A percentile compares a stretch with the other conserved stretches of the same genome.
phyloP scores from a whole-genome alignment of 164 flowering plant genomes.

The Liriodendron chinense region DNA sequence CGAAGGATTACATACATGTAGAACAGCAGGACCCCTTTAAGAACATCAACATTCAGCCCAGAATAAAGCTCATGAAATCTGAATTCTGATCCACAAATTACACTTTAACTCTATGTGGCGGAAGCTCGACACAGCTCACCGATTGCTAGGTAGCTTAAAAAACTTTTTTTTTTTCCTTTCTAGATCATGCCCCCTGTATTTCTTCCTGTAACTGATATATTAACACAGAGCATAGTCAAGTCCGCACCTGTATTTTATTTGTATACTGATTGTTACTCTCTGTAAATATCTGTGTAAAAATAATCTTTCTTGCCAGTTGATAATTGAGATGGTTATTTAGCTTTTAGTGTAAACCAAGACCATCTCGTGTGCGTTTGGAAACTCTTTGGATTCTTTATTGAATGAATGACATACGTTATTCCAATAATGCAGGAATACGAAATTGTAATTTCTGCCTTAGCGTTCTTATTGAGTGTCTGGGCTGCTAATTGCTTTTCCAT shows the following conservation, averaged over 20 bases:
- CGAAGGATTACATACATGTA: constrained; percentile 83
- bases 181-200: constrained; percentile 7
- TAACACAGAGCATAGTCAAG: constrained; percentile 20
- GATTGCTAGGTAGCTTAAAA: constrained; percentile 4
- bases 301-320: neutral
- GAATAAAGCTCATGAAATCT: constrained; percentile 72
- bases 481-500: too few relatives aligned
- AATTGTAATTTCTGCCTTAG: too few relatives aligned
- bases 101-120: constrained; percentile 19
- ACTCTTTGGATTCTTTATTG: too few relatives aligned
- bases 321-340: too few relatives aligned
- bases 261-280: constrained; percentile 15
- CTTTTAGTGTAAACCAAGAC: too few relatives aligned
- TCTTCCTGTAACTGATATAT: constrained; percentile 26
- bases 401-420: too few relatives aligned
- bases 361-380: too few relatives aligned
- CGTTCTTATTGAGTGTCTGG: too few relatives aligned
- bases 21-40: constrained; percentile 66
- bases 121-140: constrained; percentile 17
- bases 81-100: constrained; percentile 44
- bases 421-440: too few relatives aligned
- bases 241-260: constrained; percentile 17
- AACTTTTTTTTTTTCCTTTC: neutral
- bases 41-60: constrained; percentile 56
- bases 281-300: constrained; percentile 34